These are phyloP conservation scores for Paramecium biaurelia DNA, from an alignment of 73 alveolate species.

Conservation along the genomic window DNA sequence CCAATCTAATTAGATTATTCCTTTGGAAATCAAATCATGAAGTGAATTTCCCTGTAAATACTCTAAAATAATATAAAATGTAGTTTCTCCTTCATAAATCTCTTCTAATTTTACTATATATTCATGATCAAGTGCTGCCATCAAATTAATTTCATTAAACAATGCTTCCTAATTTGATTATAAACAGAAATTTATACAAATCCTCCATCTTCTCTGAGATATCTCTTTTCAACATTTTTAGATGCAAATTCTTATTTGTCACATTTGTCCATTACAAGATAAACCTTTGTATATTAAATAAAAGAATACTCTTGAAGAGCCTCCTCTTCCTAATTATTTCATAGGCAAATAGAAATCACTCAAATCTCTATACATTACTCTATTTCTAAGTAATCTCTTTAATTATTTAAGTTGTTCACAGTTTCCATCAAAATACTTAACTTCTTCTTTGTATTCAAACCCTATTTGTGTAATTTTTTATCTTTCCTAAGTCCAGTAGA, in stretches of 20 bases:
- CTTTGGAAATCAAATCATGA: conserved; percentile 20
- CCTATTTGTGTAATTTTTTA: background rate
- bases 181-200: background rate
- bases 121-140: conserved; percentile 16
- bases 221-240: conserved; percentile 17
- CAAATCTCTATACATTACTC: conserved; percentile 26
- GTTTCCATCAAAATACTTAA: background rate
- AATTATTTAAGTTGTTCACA: background rate
- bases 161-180: background rate
- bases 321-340: conserved; percentile 38
- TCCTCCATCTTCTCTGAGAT: conserved; percentile 8
- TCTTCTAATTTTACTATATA: conserved; percentile 37
- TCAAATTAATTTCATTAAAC: background rate
- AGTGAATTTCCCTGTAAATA: conserved; percentile 39
- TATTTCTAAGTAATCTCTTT: background rate
- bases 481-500: background rate
- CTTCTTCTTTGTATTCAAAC: background rate
- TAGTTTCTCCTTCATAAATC: conserved; percentile 58
- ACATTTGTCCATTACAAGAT: background rate
- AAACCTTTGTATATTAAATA: background rate
- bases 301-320: background rate
- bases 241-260: background rate
- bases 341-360: background rate
- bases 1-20: background rate
- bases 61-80: conserved; percentile 51